phyloP scores from a whole-genome alignment of 2,329 filamentous ascomycete genomes.

The Chaetomium strumarium region DNA sequence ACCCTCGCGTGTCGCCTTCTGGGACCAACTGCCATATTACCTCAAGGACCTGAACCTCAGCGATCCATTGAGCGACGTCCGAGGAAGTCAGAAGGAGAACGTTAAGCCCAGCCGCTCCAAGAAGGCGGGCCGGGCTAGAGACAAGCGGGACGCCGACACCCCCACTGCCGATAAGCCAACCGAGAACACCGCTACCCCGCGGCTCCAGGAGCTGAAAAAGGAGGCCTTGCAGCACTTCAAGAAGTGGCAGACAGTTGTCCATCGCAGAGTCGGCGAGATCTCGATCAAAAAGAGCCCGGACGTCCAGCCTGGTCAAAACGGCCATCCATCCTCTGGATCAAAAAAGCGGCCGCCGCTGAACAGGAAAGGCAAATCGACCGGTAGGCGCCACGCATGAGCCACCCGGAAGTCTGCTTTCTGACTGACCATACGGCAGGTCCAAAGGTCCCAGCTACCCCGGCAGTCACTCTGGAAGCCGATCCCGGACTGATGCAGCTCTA shows the following conservation, averaged over 20 bases:
- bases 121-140: slow-evolving; percentile 14
- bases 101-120: slow-evolving; percentile 17
- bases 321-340: slow-evolving; percentile 17
- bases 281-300: slow-evolving; percentile 43
- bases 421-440: slow-evolving; percentile 24
- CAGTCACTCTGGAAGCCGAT: slow-evolving; percentile 41
- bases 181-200: slow-evolving; percentile 28
- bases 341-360: slow-evolving; percentile 16
- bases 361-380: slow-evolving; percentile 20
- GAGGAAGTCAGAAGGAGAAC: slow-evolving; percentile 19
- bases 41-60: slow-evolving; percentile 23
- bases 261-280: slow-evolving; percentile 65
- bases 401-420: neutral
- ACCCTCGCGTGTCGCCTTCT: slow-evolving; percentile 27
- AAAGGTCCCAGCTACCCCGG: slow-evolving; percentile 26
- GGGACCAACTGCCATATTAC: slow-evolving; percentile 31
- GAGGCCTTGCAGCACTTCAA: slow-evolving; percentile 67
- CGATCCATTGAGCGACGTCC: slow-evolving; percentile 7
- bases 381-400: slow-evolving; percentile 7
- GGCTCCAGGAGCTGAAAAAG: slow-evolving; percentile 57
- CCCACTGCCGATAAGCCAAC: slow-evolving; percentile 10
- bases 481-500: slow-evolving; percentile 46
- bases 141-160: slow-evolving; percentile 7
- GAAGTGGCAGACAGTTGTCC: slow-evolving; percentile 70
- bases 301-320: slow-evolving; percentile 23